Evolutionary conservation across 805 yeast genomes (phyloP).

Genomic region (Lipomyces oligophaga): DNA sequence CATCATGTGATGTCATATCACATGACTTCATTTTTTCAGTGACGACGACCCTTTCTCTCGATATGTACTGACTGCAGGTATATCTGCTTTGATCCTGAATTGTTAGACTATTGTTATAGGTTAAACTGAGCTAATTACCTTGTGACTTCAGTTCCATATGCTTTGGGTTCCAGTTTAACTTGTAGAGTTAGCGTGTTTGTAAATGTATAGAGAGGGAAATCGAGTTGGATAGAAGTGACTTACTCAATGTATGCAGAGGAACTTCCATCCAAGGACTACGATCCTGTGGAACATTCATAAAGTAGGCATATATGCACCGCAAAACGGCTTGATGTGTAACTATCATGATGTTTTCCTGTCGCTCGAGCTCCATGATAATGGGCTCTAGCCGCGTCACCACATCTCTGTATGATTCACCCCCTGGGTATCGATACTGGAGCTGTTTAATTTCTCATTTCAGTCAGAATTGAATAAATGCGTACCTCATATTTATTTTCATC

Average conservation of each 20-base stretch:
- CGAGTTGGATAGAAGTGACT: neutral
- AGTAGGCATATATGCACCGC: slow-evolving; percentile 94
- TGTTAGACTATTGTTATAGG: neutral
- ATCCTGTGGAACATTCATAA: slow-evolving; percentile 97
- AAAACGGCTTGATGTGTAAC: slow-evolving; percentile 97
- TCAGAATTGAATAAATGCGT: slow-evolving; percentile 3
- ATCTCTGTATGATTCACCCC: slow-evolving; percentile 96
- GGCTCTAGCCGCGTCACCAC: slow-evolving; percentile 94
- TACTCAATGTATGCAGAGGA: slow-evolving; percentile 83
- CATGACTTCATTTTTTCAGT: slow-evolving; percentile 1
- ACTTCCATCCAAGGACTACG: slow-evolving; percentile 99
- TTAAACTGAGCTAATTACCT: slow-evolving; percentile 26
- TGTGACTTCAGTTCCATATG: slow-evolving; percentile 82
- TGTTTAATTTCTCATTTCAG: neutral
- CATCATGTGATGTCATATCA: too few species aligned
- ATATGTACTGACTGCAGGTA: slow-evolving; percentile 96
- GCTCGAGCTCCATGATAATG: slow-evolving; percentile 95
- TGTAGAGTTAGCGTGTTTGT: neutral
- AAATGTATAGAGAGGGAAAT: neutral
- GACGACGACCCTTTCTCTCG: slow-evolving; percentile 70
- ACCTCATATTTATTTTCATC: slow-evolving; percentile 88
- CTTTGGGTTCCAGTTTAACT: slow-evolving; percentile 87
- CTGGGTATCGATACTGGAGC: slow-evolving; percentile 74
- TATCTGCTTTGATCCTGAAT: slow-evolving; percentile 77
- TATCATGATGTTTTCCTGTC: slow-evolving; percentile 91